These are phyloP conservation scores for Funneliformis geosporum DNA, from an alignment of 192 early-diverging fungal genomes.

Conservation along the genomic window DNA sequence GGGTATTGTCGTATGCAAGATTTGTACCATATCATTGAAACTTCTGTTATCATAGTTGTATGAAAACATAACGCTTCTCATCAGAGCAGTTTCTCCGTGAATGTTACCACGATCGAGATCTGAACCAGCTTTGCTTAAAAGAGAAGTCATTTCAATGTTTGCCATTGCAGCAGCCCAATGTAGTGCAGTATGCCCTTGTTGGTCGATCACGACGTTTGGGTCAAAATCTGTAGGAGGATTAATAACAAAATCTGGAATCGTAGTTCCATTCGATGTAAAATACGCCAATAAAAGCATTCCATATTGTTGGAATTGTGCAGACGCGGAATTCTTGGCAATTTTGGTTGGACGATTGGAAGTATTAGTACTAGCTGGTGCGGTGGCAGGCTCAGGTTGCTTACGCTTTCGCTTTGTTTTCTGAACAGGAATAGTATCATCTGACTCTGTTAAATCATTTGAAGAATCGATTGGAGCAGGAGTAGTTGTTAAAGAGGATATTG, in stretches of 20 bases:
- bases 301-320: conserved; percentile 35
- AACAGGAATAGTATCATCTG: not conserved
- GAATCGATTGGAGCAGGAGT: conserved; percentile 29
- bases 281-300: conserved; percentile 39
- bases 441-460: conserved; percentile 29
- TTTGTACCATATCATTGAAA: conserved; percentile 72
- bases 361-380: conserved; percentile 31
- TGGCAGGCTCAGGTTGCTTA: conserved; percentile 30
- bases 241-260: conserved; percentile 55
- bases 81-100: conserved; percentile 87
- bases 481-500: conserved; percentile 21
- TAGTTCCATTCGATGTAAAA: conserved; percentile 47
- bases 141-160: conserved; percentile 66
- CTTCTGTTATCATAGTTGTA: conserved; percentile 85
- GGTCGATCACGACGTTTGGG: conserved; percentile 86
- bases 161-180: conserved; percentile 97
- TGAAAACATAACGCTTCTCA: conserved; percentile 85
- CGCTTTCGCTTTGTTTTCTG: conserved; percentile 21
- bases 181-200: conserved; percentile 90
- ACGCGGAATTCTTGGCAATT: not conserved
- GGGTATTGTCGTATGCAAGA: conserved; percentile 75
- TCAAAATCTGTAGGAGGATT: conserved; percentile 68
- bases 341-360: conserved; percentile 25
- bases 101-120: conserved; percentile 74
- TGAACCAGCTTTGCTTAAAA: conserved; percentile 76